phyloP scores from a whole-genome alignment of 2,329 filamentous ascomycete species.

The Exophiala sideris region DNA sequence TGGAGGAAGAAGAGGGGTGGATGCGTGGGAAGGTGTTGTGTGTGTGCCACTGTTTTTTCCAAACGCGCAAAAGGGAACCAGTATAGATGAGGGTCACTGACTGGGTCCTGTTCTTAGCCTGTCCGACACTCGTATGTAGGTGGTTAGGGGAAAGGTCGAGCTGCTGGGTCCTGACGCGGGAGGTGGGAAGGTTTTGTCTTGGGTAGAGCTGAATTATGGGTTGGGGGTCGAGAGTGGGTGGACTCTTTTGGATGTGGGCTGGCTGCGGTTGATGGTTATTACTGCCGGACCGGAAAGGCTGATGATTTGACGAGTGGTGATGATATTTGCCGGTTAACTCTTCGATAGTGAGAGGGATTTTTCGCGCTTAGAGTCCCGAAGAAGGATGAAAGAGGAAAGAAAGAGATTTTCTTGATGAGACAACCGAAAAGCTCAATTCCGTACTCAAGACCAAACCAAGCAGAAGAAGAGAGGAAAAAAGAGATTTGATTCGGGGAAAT shows the following conservation, averaged over 20 bases:
- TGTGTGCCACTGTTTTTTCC: constrained; percentile 6
- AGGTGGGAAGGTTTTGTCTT: constrained; percentile 25
- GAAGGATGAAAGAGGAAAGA: not conserved
- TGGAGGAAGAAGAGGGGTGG: constrained; percentile 20
- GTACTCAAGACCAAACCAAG: not conserved
- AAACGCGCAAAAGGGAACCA: constrained; percentile 16
- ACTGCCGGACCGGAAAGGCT: not conserved
- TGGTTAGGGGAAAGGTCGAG: not conserved
- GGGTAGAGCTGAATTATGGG: constrained; percentile 11
- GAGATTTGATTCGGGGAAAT: constrained; percentile 7
- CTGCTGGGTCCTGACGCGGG: constrained; percentile 23
- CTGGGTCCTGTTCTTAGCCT: constrained; percentile 19
- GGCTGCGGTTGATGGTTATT: not conserved
- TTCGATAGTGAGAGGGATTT: no score
- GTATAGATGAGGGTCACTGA: constrained; percentile 26
- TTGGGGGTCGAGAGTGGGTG: constrained; percentile 12
- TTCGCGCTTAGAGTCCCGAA: not conserved
- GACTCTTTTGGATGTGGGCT: not conserved
- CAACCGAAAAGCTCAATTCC: not conserved
- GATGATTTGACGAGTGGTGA: no score
- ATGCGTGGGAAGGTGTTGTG: constrained; percentile 18
- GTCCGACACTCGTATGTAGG: constrained; percentile 23
- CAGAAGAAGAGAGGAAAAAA: constrained; percentile 6
- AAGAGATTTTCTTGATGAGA: not conserved
- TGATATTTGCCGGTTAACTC: no score